These are phyloP conservation scores for Ploettnerulaceae sp. DNA, from an alignment of 2,329 filamentous ascomycete species.

Conservation along the genomic window DNA sequence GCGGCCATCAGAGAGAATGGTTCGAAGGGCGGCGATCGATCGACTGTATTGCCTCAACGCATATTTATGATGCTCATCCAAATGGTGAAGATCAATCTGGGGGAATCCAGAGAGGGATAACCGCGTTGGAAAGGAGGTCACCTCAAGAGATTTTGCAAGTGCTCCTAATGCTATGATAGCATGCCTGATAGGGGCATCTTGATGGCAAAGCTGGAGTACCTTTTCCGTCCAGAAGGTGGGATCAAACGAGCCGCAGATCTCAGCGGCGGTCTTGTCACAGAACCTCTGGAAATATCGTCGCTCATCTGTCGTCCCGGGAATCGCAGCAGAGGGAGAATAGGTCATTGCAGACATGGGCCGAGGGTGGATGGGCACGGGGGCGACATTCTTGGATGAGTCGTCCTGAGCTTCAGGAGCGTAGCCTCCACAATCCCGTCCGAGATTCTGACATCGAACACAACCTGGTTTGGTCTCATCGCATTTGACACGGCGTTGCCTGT, in stretches of 20 bases:
- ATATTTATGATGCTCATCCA: conserved; percentile 33
- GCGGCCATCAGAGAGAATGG: conserved; percentile 29
- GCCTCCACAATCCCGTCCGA: conserved; percentile 34
- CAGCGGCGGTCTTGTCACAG: conserved; percentile 32
- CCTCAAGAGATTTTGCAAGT: conserved; percentile 30
- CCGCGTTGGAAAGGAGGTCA: conserved; percentile 30
- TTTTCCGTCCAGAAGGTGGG: conserved; percentile 33
- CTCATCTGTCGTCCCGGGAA: conserved; percentile 29
- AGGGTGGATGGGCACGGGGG: conserved; percentile 30
- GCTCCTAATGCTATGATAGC: conserved; percentile 32
- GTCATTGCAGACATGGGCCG: conserved; percentile 31
- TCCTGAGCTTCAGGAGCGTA: conserved; percentile 30
- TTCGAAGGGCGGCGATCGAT: conserved; percentile 29
- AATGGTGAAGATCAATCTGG: conserved; percentile 30
- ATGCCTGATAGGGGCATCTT: conserved; percentile 30
- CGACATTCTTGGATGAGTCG: conserved; percentile 26
- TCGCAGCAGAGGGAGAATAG: conserved; percentile 29
- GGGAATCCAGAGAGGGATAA: conserved; percentile 32
- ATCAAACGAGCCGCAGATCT: conserved; percentile 32
- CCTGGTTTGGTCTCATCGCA: conserved; percentile 34
- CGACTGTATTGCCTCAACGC: conserved; percentile 31
- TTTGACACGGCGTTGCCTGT: conserved; percentile 33
- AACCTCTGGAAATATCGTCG: conserved; percentile 33
- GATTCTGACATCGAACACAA: conserved; percentile 33
- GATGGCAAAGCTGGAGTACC: conserved; percentile 32